phyloP scores from a whole-genome alignment of 345 rosid genomes.

The Bruguiera gymnorhiza region DNA sequence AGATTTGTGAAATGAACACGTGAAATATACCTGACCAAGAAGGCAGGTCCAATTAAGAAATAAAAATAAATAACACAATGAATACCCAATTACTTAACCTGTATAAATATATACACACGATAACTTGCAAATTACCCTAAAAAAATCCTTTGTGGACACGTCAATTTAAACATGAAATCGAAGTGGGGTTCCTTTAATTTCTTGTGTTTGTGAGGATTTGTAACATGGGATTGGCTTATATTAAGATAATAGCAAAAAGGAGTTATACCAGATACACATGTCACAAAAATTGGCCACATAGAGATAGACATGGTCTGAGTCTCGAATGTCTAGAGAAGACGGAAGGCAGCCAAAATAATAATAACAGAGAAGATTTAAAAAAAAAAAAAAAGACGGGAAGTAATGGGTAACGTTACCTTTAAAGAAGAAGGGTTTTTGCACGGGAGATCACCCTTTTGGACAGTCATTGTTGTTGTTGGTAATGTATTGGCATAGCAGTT shows the following conservation, averaged over 20 bases:
- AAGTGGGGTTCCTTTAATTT: not conserved
- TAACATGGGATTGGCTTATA: not conserved
- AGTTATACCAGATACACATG: not conserved
- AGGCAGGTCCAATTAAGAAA: conserved; percentile 17
- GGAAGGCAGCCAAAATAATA: not conserved
- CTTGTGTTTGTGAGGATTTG: not conserved
- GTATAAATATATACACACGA: not conserved
- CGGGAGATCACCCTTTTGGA: not conserved
- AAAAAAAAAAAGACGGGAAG: not conserved
- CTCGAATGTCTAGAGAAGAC: too few relatives aligned
- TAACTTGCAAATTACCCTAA: too few relatives aligned
- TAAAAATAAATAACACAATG: not conserved
- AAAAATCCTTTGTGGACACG: not conserved
- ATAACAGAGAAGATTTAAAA: not conserved
- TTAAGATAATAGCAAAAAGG: not conserved
- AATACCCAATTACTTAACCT: not conserved
- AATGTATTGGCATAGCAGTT: too few relatives aligned
- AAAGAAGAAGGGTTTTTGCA: not conserved
- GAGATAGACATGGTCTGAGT: too few relatives aligned
- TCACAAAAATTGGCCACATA: too few relatives aligned
- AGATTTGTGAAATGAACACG: conserved; percentile 9
- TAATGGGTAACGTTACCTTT: conserved; percentile 1
- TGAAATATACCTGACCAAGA: conserved; percentile 7
- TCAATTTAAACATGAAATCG: not conserved
- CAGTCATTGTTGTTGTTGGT: not conserved